Evolutionary conservation across 2,329 filamentous ascomycete species (phyloP).

Genomic region (Talaromyces sp.): DNA sequence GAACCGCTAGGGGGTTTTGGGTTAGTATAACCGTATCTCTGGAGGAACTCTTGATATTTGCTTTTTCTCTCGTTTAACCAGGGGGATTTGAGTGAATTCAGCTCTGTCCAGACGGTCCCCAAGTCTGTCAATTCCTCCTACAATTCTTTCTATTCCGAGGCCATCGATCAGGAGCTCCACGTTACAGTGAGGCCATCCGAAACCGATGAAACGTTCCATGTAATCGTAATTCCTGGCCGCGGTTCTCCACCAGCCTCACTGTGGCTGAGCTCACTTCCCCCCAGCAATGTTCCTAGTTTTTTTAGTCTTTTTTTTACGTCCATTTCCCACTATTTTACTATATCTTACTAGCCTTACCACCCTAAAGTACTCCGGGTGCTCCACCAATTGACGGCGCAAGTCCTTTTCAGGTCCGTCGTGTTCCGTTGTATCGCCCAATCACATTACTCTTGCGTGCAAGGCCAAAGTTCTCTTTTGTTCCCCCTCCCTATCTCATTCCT

Average conservation of each 20-base stretch:
- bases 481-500: conserved; percentile 6
- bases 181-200: conserved; percentile 1
- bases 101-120: no score
- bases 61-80: neutral
- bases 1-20: conserved; percentile 3
- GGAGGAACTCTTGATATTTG: neutral
- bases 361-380: conserved; percentile 9
- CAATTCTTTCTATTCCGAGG: no score
- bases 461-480: conserved; percentile 19
- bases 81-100: neutral
- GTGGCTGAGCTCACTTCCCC: conserved; percentile 10
- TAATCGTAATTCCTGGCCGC: neutral
- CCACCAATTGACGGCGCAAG: neutral
- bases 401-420: conserved; percentile 16
- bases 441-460: conserved; percentile 2
- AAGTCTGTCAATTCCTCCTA: neutral
- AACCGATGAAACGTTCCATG: conserved; percentile 8
- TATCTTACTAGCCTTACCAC: no score
- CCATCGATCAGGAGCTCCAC: neutral
- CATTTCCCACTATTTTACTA: no score
- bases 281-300: no score
- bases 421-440: conserved; percentile 21
- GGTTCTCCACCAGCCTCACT: neutral
- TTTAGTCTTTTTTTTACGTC: no score
- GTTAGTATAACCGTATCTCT: neutral